Evolutionary conservation across 352 stramenopile species (phyloP).

Genomic region (Pseudoperonospora humuli): DNA sequence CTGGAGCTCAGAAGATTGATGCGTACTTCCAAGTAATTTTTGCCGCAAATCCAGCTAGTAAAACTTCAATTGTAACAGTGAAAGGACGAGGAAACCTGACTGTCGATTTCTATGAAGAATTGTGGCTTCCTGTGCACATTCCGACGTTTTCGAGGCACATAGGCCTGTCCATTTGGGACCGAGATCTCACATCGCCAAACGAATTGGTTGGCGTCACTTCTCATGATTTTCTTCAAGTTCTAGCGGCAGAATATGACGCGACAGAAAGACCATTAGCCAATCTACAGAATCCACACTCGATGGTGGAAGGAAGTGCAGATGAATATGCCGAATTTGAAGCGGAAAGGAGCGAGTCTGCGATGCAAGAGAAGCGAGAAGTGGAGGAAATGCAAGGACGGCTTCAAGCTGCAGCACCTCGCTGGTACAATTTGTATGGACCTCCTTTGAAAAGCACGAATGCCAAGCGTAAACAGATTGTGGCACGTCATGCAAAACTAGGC

Average conservation of each 20-base stretch:
- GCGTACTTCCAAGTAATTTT: slow-evolving; percentile 75
- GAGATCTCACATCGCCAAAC: slow-evolving; percentile 57
- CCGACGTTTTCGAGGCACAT: slow-evolving; percentile 71
- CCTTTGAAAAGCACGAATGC: slow-evolving; percentile 46
- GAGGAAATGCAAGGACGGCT: slow-evolving; percentile 11
- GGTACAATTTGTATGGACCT: slow-evolving; percentile 85
- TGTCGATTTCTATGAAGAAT: slow-evolving; percentile 64
- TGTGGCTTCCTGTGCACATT: slow-evolving; percentile 80
- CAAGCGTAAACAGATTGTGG: slow-evolving; percentile 41
- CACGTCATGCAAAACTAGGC: slow-evolving; percentile 52
- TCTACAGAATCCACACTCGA: slow-evolving; percentile 1
- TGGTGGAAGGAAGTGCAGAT: slow-evolving; percentile 8
- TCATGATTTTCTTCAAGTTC: slow-evolving; percentile 66
- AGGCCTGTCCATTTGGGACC: slow-evolving; percentile 73
- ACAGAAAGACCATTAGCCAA: not conserved
- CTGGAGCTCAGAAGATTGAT: slow-evolving; percentile 63
- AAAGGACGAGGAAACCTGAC: slow-evolving; percentile 43
- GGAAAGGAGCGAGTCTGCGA: not conserved
- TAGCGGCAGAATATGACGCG: not conserved
- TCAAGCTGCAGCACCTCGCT: slow-evolving; percentile 27
- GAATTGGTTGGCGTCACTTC: slow-evolving; percentile 64
- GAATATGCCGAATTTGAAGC: not conserved
- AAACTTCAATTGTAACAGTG: slow-evolving; percentile 49
- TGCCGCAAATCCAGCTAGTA: slow-evolving; percentile 34
- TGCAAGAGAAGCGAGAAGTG: slow-evolving; percentile 4